These are phyloP conservation scores for Tetrapisispora taiwanensis DNA, from an alignment of 805 yeast genomes.

Conservation along the genomic window DNA sequence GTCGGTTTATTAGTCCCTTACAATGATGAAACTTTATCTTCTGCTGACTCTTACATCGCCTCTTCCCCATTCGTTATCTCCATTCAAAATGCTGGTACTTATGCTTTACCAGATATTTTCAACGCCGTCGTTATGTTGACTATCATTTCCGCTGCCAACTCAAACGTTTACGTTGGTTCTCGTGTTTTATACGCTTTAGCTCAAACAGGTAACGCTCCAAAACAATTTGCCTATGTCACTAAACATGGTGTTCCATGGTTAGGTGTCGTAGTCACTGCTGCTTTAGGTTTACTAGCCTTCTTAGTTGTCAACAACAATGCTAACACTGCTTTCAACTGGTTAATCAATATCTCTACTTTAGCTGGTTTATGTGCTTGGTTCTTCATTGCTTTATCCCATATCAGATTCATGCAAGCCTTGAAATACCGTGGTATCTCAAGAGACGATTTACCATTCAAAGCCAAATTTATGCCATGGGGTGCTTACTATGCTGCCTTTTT, in stretches of 20 bases:
- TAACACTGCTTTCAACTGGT: constrained; percentile 51
- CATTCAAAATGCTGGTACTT: constrained; percentile 56
- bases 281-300: constrained; percentile 50
- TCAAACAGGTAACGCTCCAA: constrained; percentile 49
- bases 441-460: constrained; percentile 58
- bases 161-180: constrained; percentile 65
- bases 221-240: constrained; percentile 43
- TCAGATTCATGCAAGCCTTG: constrained; percentile 53
- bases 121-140: constrained; percentile 62
- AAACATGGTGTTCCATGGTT: constrained; percentile 49
- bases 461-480: constrained; percentile 50
- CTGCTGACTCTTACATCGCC: constrained; percentile 32
- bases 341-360: constrained; percentile 54
- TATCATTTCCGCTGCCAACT: constrained; percentile 67
- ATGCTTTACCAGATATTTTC: constrained; percentile 56
- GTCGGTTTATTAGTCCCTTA: constrained; percentile 58
- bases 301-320: constrained; percentile 43
- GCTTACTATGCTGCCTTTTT: constrained; percentile 51
- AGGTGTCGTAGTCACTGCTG: constrained; percentile 45
- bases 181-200: constrained; percentile 59
- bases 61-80: constrained; percentile 64
- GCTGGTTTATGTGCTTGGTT: constrained; percentile 64
- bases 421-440: constrained; percentile 51
- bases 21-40: constrained; percentile 39
- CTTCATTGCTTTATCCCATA: constrained; percentile 47